Base-by-base conservation (phyloP, 2,329 filamentous ascomycete genomes). In the Tympanopsis confertula region DNA sequence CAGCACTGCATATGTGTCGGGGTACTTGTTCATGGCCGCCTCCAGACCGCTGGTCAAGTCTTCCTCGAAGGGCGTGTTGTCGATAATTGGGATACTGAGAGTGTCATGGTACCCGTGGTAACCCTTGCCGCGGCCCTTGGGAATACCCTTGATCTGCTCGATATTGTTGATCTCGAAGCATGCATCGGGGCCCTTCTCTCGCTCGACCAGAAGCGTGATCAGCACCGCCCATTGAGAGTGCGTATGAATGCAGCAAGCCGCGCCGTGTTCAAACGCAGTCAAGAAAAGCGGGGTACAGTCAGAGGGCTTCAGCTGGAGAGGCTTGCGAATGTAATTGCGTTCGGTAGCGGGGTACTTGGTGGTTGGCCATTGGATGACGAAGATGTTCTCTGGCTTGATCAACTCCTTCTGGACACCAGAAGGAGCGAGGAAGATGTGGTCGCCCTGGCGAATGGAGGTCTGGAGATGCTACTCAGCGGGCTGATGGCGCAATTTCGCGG, bases 201-300 rank as follows among this genome's bases (percentile, higher is more conserved):
- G 66, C 65, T 95, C 89, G 41, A 94, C 84, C 37, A 98, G 71
- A 35, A 98, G 67, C 2, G 91, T 98, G 38, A 95, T 79, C 42
- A 98, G 77, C 32, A 98, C 91, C 5, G 91, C 91, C 86, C 88
- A 94, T 59, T 96, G 88, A n/a, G 87, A 94, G 66, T 98, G 91
- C 12, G 89, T 96, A 63, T 96, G 89, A 54, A 98, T 98, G 65
- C 89, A 96, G 68, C 88, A 95, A 46, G 83, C 83, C 39, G 91
- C 91, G 43, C 78, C 74, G 47, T 86, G 71, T 24, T 76, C 88
- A 65, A 95, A 98, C 41, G 91, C 88, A 3, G 89, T 86, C 46
- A 96, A 78, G 70, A 98, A 98, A 48, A 98, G 76, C 5, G 91
- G 91, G 12, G 91, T 98, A 66, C 91, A 98, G 54, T 93, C 89